Evolutionary conservation across 2,329 filamentous ascomycete genomes (phyloP).

Genomic region (Scytalidium lignicola): DNA sequence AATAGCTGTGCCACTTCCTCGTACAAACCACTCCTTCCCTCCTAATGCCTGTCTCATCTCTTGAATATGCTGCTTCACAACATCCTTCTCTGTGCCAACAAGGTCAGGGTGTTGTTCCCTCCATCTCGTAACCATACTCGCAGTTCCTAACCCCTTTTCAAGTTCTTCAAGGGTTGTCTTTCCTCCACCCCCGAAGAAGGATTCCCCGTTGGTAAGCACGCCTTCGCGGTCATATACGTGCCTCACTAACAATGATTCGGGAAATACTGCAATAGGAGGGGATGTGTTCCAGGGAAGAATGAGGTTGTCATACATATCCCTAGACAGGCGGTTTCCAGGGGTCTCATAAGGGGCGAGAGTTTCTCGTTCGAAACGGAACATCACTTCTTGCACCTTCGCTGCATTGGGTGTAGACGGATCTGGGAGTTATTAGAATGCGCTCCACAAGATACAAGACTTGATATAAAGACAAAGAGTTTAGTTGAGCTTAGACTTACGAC

Average conservation of each 20-base stretch:
- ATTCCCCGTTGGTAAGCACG: conserved; percentile 17
- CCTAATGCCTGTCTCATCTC: conserved; percentile 12
- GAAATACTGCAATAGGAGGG: conserved; percentile 25
- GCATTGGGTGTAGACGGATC: conserved; percentile 33
- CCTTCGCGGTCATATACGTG: conserved; percentile 32
- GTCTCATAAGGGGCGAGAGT: conserved; percentile 32
- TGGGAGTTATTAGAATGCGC: conserved; percentile 5
- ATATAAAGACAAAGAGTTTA: no score
- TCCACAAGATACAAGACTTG: no score
- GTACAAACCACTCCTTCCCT: conserved; percentile 8
- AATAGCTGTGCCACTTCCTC: conserved; percentile 10
- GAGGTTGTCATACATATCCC: conserved; percentile 35
- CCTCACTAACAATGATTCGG: conserved; percentile 27
- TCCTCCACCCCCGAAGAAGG: conserved; percentile 23
- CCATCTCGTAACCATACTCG: conserved; percentile 35
- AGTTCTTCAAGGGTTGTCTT: conserved; percentile 4
- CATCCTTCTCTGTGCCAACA: conserved; percentile 31
- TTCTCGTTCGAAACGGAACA: conserved; percentile 32
- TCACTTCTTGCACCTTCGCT: conserved; percentile 29
- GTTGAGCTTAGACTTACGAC: conserved; percentile 4
- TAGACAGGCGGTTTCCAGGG: conserved; percentile 32
- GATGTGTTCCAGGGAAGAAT: conserved; percentile 38
- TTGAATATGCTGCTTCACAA: conserved; percentile 18
- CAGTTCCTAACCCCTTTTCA: conserved; percentile 26
- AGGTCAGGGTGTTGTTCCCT: conserved; percentile 31